Conservation (phyloP, 2,329 filamentous ascomycete genomes). For the Cordyceps cicadae region DNA sequence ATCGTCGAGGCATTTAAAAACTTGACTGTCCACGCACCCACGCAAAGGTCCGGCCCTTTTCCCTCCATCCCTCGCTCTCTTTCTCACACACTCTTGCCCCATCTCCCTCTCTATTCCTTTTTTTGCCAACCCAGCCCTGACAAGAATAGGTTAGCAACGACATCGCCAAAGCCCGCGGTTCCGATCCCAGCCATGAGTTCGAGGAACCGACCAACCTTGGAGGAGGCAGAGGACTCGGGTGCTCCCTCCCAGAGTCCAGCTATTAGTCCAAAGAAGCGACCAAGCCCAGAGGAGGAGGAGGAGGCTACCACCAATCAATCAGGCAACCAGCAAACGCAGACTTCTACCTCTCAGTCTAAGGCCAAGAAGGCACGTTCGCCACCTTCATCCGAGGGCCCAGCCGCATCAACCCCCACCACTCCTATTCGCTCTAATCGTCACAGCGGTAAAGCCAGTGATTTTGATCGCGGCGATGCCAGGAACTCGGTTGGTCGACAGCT, state of each 20-base stretch:
- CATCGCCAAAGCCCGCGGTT: background rate
- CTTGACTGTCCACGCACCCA: constrained; percentile 14
- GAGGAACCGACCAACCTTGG: background rate
- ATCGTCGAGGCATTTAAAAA: constrained; percentile 20
- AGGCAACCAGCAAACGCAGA: constrained; percentile 3
- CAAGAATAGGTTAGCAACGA: background rate
- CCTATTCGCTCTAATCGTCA: constrained; percentile 3
- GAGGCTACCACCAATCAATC: background rate
- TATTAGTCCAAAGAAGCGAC: background rate
- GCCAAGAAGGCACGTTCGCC: constrained; percentile 23
- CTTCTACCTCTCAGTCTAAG: background rate
- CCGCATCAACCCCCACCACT: constrained; percentile 16
- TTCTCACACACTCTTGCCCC: too few species aligned
- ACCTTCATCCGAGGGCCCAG: constrained; percentile 17
- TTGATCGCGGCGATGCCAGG: constrained; percentile 19
- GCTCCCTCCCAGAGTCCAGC: background rate
- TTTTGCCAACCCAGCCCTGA: background rate
- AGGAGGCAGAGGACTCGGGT: too few species aligned
- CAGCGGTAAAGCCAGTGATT: constrained; percentile 13
- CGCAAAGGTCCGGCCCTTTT: constrained; percentile 11
- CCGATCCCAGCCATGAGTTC: background rate
- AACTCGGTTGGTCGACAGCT: constrained; percentile 20
- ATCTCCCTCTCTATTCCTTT: background rate
- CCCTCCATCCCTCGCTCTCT: background rate
- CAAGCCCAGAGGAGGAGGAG: background rate